These are phyloP conservation scores for Colletotrichum godetiae DNA, from an alignment of 2,329 filamentous ascomycete genomes.

Conservation along the genomic window DNA sequence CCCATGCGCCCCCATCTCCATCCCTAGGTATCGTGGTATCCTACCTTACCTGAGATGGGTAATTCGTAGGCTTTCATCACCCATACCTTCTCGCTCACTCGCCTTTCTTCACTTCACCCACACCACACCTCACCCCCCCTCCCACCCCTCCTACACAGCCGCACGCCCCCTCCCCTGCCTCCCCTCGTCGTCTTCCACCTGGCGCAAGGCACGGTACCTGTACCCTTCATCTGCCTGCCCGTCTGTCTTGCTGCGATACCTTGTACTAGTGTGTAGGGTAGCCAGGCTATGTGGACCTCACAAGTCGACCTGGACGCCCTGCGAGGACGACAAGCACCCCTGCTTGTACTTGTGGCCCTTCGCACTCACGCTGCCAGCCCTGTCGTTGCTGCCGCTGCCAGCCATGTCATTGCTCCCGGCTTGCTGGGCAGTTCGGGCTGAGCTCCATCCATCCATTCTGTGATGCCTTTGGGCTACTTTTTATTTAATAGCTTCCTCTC, in stretches of 20 bases:
- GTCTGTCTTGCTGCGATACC: neutral
- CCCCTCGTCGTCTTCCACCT: neutral
- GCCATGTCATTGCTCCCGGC: conserved; percentile 25
- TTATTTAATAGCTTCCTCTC: conserved; percentile 35
- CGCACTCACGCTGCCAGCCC: conserved; percentile 22
- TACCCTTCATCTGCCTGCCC: conserved; percentile 11
- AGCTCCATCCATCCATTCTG: conserved; percentile 2
- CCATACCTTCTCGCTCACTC: neutral
- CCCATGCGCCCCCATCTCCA: neutral
- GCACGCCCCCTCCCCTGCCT: conserved; percentile 5
- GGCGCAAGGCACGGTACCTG: conserved; percentile 16
- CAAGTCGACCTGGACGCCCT: conserved; percentile 9
- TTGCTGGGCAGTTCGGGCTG: conserved; percentile 19
- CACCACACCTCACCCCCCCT: neutral
- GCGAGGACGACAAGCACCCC: conserved; percentile 13
- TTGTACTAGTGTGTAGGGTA: neutral
- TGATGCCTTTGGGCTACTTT: conserved; percentile 25
- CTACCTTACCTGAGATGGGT: neutral
- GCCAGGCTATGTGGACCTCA: conserved; percentile 9
- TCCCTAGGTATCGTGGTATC: neutral
- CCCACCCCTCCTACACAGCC: neutral
- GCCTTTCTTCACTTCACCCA: neutral
- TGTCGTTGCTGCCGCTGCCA: conserved; percentile 24
- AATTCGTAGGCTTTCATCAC: neutral
- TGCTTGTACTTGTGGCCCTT: neutral